Evolutionary conservation across 2,329 filamentous ascomycete genomes (phyloP).

Genomic region (Metarhizium humberi): DNA sequence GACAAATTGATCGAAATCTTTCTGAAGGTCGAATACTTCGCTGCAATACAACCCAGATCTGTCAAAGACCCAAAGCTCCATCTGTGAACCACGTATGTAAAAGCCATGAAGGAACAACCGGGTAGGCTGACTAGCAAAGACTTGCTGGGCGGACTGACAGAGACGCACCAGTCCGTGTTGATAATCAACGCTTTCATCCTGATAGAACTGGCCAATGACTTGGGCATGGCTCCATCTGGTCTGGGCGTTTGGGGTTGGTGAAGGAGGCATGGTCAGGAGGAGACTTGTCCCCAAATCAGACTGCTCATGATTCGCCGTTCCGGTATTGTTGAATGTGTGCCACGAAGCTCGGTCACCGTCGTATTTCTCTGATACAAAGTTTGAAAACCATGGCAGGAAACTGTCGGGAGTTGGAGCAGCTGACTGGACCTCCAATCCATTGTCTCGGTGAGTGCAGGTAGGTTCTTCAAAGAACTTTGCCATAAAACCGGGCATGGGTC

Average conservation of each 20-base stretch:
- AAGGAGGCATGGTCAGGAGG: slow-evolving; percentile 1
- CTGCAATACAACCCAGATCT: slow-evolving; percentile 24
- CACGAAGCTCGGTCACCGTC: slow-evolving; percentile 10
- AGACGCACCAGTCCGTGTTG: slow-evolving; percentile 10
- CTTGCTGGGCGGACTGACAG: slow-evolving; percentile 11
- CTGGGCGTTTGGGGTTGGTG: slow-evolving; percentile 1
- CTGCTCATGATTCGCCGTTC: slow-evolving; percentile 2
- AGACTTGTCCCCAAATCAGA: slow-evolving; percentile 2
- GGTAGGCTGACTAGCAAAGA: slow-evolving; percentile 19
- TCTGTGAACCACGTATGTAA: slow-evolving; percentile 19
- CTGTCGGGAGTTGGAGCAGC: neutral
- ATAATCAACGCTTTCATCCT: slow-evolving; percentile 5
- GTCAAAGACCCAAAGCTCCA: slow-evolving; percentile 28
- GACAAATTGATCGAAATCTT: slow-evolving; percentile 19
- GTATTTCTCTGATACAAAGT: slow-evolving; percentile 6
- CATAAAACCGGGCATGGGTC: slow-evolving; percentile 10
- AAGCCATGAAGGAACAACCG: slow-evolving; percentile 28
- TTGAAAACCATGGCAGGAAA: slow-evolving; percentile 10
- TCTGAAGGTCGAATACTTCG: slow-evolving; percentile 18
- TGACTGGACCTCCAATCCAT: neutral
- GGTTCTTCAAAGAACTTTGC: slow-evolving; percentile 9
- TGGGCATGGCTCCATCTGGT: slow-evolving; percentile 9
- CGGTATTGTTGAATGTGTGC: slow-evolving; percentile 5
- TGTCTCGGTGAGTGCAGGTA: slow-evolving; percentile 1
- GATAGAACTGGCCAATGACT: slow-evolving; percentile 10